phyloP scores from a whole-genome alignment of 768 basidiomycete species.

The Sporobolomyces roseus region DNA sequence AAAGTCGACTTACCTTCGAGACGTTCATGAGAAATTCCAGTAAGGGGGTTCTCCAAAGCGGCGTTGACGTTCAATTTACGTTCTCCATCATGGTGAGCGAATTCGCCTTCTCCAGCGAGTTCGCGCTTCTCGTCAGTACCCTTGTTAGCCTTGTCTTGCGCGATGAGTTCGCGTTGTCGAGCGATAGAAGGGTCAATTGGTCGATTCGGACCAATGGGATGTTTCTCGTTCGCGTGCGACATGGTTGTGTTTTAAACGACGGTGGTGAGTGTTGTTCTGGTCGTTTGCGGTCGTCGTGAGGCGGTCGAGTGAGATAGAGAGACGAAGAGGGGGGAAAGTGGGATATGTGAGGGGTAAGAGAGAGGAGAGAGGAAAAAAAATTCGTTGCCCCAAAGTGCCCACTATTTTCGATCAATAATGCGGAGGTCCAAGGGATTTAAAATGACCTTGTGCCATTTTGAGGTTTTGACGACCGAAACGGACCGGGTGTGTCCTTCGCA shows the following conservation, averaged over 20 bases:
- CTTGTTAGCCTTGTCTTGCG: conserved; percentile 28
- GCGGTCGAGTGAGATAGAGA: background rate
- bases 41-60: conserved; percentile 77
- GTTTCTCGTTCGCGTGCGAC: background rate
- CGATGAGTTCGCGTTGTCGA: conserved; percentile 8
- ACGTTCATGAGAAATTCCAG: conserved; percentile 40
- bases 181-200: conserved; percentile 12
- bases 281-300: too few relatives aligned
- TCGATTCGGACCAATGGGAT: conserved; percentile 2
- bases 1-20: conserved; percentile 11
- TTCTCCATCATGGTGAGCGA: conserved; percentile 46
- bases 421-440: too few relatives aligned
- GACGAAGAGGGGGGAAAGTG: too few relatives aligned
- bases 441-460: too few relatives aligned
- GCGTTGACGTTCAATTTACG: conserved; percentile 69
- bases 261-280: background rate
- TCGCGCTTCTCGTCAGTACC: conserved; percentile 28
- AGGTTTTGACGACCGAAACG: too few relatives aligned
- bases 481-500: too few relatives aligned
- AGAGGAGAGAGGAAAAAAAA: too few relatives aligned
- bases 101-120: conserved; percentile 16
- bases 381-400: too few relatives aligned
- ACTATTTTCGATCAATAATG: too few relatives aligned
- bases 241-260: background rate
- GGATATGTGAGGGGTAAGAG: too few relatives aligned